Evolutionary conservation across 805 yeast species (phyloP), one percentile per base, ranked within the genome.

Genomic region (Jamesozyma rosinii): DNA sequence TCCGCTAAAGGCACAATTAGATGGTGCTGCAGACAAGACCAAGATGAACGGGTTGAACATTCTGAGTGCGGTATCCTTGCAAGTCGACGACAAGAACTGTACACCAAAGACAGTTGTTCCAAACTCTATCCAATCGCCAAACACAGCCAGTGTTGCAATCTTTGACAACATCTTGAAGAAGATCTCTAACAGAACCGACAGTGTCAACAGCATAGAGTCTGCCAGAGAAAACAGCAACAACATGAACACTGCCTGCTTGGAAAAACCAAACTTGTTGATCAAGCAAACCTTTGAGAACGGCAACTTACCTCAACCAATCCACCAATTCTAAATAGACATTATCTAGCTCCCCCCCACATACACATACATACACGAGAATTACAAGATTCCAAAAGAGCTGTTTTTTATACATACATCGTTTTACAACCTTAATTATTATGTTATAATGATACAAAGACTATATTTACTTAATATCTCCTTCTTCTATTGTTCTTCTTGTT

Each of bases 271-370:
- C 34, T 19, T 44, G 13, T 26, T 39, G 5, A 24, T 41, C 6
- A 57, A 51, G 35, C 50, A 50, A 13, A 48, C 53, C n/a, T 56
- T 57, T 42, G 50, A 48, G 35, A 52, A 58, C 42, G 56, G 56
- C 10, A 56, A 51, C 22, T 42, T 58, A 42, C 63, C 65, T 14
- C 58, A 55, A 39, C 63, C 63, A 30, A 55, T 53, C 11, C 61
- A 57, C 44, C 64, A 59, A 46, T 57, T 56, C 15, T 44, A n/a
- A n/a, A n/a, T n/a, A n/a, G n/a, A n/a, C n/a, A n/a, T n/a, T n/a
- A n/a, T n/a, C n/a, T n/a, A n/a, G n/a, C n/a, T n/a, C n/a, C n/a
- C n/a, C n/a, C n/a, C n/a, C n/a, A n/a, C n/a, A n/a, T n/a, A n/a
- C n/a, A n/a, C n/a, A n/a, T n/a, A n/a, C n/a, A n/a, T n/a, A n/a